Evolutionary conservation across 176 grass and related monocot species (phyloP).

Genomic region (Saccharum spontaneum): DNA sequence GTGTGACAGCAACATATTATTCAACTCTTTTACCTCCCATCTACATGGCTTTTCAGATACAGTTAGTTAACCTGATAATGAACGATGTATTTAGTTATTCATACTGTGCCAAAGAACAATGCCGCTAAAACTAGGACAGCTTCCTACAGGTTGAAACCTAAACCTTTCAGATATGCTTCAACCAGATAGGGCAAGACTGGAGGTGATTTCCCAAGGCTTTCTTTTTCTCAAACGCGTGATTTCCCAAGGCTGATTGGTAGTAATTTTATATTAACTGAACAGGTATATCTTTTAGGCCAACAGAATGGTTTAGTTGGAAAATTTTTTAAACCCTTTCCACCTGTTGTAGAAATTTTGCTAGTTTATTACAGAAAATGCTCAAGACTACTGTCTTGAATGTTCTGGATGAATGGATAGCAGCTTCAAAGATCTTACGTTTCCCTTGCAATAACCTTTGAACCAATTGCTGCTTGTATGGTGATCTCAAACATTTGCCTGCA

Average conservation of each 20-base stretch:
- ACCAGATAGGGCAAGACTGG: background rate
- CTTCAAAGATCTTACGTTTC: constrained; percentile 73
- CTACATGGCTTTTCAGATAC: constrained; percentile 12
- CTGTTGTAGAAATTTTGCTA: background rate
- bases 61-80: background rate
- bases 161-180: background rate
- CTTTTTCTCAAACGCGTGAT: background rate
- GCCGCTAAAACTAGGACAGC: background rate
- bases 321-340: background rate
- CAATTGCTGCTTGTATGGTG: constrained; percentile 95
- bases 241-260: background rate
- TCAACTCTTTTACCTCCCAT: background rate
- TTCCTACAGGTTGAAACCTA: background rate
- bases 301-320: background rate
- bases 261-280: background rate
- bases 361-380: background rate
- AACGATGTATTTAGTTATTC: background rate
- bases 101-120: background rate
- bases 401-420: background rate
- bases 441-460: constrained; percentile 88
- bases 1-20: background rate
- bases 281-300: background rate
- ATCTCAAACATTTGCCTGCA: constrained; percentile 99
- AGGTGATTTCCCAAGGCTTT: background rate
- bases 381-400: background rate